These are phyloP conservation scores for Claviceps maximensis DNA, from an alignment of 2,329 filamentous ascomycete genomes.

Conservation along the genomic window DNA sequence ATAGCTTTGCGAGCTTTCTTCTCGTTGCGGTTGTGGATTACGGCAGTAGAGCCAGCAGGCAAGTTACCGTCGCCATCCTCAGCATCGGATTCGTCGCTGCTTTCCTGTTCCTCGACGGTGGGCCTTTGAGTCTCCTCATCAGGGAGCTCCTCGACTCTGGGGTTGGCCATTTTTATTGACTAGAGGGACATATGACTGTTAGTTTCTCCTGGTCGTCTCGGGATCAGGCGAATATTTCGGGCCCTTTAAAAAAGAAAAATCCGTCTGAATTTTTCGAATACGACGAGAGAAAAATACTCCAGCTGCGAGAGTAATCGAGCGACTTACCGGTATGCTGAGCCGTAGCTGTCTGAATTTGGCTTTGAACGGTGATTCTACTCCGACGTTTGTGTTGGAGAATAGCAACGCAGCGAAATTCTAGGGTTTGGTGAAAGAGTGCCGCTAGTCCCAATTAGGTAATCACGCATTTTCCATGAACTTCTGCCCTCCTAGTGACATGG, in stretches of 20 bases:
- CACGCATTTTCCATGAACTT: constrained; percentile 9
- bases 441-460: constrained; percentile 30
- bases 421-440: constrained; percentile 27
- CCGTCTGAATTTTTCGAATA: neutral
- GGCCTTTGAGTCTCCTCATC: constrained; percentile 82
- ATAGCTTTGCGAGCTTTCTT: constrained; percentile 99
- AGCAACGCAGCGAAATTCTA: constrained; percentile 28
- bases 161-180: constrained; percentile 72
- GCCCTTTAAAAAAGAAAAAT: neutral
- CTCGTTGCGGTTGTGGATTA: constrained; percentile 98
- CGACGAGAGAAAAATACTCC: neutral
- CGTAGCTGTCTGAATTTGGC: constrained; percentile 20
- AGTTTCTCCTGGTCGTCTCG: constrained; percentile 1
- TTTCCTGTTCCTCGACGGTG: constrained; percentile 60
- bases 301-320: constrained; percentile 9
- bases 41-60: constrained; percentile 74
- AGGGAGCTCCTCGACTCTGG: constrained; percentile 92
- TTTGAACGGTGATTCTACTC: constrained; percentile 16
- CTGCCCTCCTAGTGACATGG: constrained; percentile 1
- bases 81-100: constrained; percentile 62
- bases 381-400: constrained; percentile 27
- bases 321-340: constrained; percentile 26
- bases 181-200: constrained; percentile 2
- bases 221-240: constrained; percentile 2
- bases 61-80: constrained; percentile 68